Evolutionary conservation across 1,284 basidiomycete genomes (phyloP).

Genomic region (Vanrija pseudolonga): DNA sequence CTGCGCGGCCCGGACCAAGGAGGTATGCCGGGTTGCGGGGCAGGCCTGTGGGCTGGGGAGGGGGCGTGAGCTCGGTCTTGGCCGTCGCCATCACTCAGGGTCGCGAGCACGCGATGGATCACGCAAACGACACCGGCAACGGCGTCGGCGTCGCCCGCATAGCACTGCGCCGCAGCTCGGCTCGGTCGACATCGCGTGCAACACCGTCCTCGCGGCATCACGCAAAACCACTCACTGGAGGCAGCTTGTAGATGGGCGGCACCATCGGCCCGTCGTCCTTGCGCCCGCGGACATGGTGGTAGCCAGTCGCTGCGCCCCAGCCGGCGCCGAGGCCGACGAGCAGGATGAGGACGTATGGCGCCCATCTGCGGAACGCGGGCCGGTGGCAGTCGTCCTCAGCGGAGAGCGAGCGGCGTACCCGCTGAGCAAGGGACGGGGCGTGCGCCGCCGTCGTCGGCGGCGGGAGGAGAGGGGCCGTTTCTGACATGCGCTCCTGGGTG

Average conservation of each 20-base stretch:
- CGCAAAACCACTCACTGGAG: conserved; percentile 9
- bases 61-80: not conserved
- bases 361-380: not conserved
- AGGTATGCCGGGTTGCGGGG: conserved; percentile 68
- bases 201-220: not conserved
- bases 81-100: not conserved
- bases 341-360: not conserved
- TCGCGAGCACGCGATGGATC: not conserved
- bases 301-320: not conserved
- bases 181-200: too few species aligned
- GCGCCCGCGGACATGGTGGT: not conserved
- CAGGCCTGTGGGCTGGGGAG: conserved; percentile 45
- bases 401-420: too few species aligned
- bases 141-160: not conserved
- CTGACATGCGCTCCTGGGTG: not conserved
- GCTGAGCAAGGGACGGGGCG: too few species aligned
- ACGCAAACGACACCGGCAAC: too few species aligned
- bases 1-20: conserved; percentile 67
- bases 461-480: too few species aligned
- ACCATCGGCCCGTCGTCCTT: conserved; percentile 15
- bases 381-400: too few species aligned
- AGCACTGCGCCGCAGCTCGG: not conserved
- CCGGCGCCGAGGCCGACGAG: conserved; percentile 10
- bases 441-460: too few species aligned
- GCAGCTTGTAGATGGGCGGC: conserved; percentile 14